Evolutionary conservation across 1,139 yeast genomes (phyloP).

Genomic region (Yamadazyma epiphylla): DNA sequence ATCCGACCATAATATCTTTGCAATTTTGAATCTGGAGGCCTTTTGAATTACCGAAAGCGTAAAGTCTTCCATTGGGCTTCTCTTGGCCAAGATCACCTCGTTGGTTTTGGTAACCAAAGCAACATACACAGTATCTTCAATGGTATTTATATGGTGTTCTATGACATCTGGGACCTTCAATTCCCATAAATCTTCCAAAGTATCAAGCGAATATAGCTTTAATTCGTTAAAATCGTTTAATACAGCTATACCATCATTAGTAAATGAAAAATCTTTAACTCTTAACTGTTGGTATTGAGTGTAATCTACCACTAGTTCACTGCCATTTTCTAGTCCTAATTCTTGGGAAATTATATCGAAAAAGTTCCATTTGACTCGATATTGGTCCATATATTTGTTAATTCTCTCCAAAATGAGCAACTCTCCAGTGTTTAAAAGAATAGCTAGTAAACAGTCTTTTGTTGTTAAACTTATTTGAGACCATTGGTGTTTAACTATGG

Average conservation of each 20-base stretch:
- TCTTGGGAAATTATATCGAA: constrained; percentile 24
- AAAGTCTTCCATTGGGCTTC: not conserved
- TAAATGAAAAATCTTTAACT: constrained; percentile 28
- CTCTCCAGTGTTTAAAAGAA: constrained; percentile 39
- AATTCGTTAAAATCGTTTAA: constrained; percentile 13
- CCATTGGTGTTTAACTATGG: constrained; percentile 37
- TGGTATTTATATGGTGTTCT: not conserved
- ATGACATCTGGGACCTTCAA: not conserved
- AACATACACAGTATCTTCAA: not conserved
- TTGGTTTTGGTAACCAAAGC: not conserved
- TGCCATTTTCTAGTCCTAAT: constrained; percentile 11
- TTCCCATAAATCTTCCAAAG: not conserved
- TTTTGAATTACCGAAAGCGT: not conserved
- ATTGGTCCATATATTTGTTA: constrained; percentile 19
- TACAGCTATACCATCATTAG: constrained; percentile 15
- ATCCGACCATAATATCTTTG: constrained; percentile 3
- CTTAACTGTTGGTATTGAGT: constrained; percentile 20
- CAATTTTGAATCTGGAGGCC: constrained; percentile 9
- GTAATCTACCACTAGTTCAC: constrained; percentile 16
- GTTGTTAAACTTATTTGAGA: constrained; percentile 19
- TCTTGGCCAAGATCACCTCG: constrained; percentile 1
- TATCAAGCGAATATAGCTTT: constrained; percentile 1
- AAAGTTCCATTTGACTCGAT: constrained; percentile 21
- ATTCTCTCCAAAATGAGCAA: constrained; percentile 28
- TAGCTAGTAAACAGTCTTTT: constrained; percentile 30